Evolutionary conservation across 495 filamentous ascomycete species (phyloP).

Genomic region (Elasticomyces elasticus): DNA sequence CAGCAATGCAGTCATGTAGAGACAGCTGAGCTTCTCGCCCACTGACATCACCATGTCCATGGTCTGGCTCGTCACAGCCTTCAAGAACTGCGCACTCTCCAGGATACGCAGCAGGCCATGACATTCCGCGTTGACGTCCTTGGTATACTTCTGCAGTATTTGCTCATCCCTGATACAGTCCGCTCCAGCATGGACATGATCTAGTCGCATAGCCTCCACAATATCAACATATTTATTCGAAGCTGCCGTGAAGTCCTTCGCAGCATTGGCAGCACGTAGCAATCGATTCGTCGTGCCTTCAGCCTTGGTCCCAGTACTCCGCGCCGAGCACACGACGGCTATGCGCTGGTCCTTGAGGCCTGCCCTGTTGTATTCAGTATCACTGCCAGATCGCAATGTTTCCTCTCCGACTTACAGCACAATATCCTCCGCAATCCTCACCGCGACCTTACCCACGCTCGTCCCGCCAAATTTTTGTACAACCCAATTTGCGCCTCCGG

Average conservation of each 20-base stretch:
- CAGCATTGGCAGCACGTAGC: constrained; percentile 57
- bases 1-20: constrained; percentile 72
- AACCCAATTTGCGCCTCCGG: constrained; percentile 33
- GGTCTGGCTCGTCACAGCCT: constrained; percentile 66
- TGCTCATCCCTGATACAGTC: constrained; percentile 45
- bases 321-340: constrained; percentile 84
- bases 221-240: constrained; percentile 55
- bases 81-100: constrained; percentile 44
- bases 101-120: constrained; percentile 48
- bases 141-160: constrained; percentile 45
- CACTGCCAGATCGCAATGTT: background rate
- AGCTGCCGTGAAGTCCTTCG: constrained; percentile 55
- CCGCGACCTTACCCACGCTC: constrained; percentile 48
- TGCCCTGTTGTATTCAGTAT: constrained; percentile 41
- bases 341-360: constrained; percentile 58
- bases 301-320: constrained; percentile 79
- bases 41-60: constrained; percentile 77
- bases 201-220: constrained; percentile 62
- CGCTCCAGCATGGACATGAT: constrained; percentile 57
- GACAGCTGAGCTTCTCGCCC: constrained; percentile 87
- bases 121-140: constrained; percentile 66
- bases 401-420: constrained; percentile 45
- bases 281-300: constrained; percentile 92
- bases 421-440: constrained; percentile 61
- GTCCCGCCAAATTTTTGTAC: constrained; percentile 39